These are phyloP conservation scores for Zizania latifolia DNA, from an alignment of 176 grass and related monocot species.

Conservation along the genomic window DNA sequence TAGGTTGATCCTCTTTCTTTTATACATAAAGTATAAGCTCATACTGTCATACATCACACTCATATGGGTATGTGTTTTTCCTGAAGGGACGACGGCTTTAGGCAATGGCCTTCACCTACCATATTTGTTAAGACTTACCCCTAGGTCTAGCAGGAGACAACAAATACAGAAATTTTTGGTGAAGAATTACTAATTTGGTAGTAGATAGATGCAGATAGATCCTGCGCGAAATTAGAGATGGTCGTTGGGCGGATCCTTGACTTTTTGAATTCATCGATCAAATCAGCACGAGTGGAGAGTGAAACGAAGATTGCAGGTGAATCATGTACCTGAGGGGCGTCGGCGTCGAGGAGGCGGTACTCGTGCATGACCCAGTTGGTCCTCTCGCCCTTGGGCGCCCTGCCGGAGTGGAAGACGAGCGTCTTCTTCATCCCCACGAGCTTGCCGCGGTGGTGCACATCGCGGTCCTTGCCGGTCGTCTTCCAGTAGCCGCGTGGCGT, in stretches of 20 bases:
- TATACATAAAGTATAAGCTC: not conserved
- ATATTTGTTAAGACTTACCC: no score
- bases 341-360: constrained; percentile 55
- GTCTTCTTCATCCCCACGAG: constrained; percentile 92
- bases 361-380: constrained; percentile 99
- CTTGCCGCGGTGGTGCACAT: constrained; percentile 48
- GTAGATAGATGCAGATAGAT: not conserved
- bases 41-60: not conserved
- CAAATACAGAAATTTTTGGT: not conserved
- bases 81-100: not conserved
- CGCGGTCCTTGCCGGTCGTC: constrained; percentile 94
- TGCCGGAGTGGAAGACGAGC: constrained; percentile 80
- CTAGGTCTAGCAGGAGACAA: not conserved
- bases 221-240: not conserved
- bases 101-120: not conserved
- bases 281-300: not conserved
- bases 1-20: not conserved
- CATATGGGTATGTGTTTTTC: not conserved
- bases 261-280: not conserved
- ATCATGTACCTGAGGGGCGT: constrained; percentile 29
- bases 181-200: not conserved
- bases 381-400: constrained; percentile 72
- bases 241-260: no score
- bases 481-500: constrained; percentile 86
- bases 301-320: not conserved